Conservation (phyloP, 139 green algal species). For the Chlorella sp. region DNA sequence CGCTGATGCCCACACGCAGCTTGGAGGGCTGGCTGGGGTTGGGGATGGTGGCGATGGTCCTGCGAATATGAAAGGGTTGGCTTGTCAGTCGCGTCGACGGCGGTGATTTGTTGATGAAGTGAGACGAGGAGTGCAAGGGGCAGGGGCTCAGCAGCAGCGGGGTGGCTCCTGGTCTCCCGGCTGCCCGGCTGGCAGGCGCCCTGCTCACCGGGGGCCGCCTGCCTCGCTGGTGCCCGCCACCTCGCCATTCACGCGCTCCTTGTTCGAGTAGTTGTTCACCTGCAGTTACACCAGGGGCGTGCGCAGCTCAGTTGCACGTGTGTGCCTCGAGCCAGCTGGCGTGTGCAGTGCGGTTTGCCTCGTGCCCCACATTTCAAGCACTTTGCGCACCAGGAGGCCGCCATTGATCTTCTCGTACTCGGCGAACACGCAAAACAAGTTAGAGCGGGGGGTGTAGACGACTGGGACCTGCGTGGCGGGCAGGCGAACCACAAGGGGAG, state of each 20-base stretch:
- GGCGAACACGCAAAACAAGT: not conserved
- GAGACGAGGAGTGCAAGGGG: no score
- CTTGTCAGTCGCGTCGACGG: no score
- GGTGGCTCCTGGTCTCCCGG: no score
- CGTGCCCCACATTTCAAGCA: no score
- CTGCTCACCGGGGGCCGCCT: not conserved
- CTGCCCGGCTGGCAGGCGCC: no score
- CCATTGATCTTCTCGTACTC: not conserved
- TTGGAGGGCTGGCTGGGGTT: not conserved
- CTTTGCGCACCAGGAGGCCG: not conserved
- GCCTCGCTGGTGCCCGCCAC: not conserved
- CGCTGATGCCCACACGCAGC: not conserved
- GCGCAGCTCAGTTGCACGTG: no score
- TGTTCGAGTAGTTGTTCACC: not conserved
- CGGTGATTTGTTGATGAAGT: no score
- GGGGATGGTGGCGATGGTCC: not conserved
- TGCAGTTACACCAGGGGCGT: not conserved
- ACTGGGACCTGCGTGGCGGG: not conserved
- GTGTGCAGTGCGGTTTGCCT: not conserved
- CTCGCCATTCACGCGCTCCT: not conserved
- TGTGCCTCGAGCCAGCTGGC: not conserved
- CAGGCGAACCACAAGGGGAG: not conserved
- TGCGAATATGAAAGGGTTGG: no score
- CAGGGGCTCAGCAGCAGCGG: no score
- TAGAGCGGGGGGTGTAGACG: not conserved